These are phyloP conservation scores for Baorangia bicolor DNA, from an alignment of 768 basidiomycete species.

Conservation along the genomic window DNA sequence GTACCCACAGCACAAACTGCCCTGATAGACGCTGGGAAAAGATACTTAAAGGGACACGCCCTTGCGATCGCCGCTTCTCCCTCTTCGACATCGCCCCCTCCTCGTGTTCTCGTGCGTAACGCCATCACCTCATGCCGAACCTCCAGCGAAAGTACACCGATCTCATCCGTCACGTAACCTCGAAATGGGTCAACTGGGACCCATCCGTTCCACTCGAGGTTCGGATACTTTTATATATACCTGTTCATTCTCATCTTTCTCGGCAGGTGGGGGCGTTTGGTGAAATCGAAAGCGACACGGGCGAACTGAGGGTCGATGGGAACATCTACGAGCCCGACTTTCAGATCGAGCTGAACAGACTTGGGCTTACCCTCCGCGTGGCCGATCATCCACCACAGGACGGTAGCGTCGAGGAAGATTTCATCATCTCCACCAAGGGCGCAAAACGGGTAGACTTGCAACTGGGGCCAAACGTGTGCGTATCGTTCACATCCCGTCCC, in stretches of 20 bases:
- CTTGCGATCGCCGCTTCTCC: neutral
- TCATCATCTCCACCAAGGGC: conserved; percentile 27
- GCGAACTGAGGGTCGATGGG: conserved; percentile 30
- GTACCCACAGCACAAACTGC: neutral
- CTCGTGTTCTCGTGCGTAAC: neutral
- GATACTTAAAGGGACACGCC: neutral
- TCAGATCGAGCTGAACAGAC: conserved; percentile 15
- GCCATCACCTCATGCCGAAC: neutral
- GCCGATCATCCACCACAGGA: conserved; percentile 15
- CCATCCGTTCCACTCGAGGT: conserved; percentile 35
- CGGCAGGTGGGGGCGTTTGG: conserved; percentile 41
- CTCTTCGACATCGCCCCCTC: neutral
- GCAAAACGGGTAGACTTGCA: conserved; percentile 10
- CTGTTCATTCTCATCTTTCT: no score
- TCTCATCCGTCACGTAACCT: conserved; percentile 30
- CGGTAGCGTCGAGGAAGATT: conserved; percentile 18
- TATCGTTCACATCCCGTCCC: neutral
- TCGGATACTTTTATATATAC: no score
- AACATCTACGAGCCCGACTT: conserved; percentile 32
- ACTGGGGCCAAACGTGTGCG: conserved; percentile 23
- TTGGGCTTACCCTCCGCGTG: neutral
- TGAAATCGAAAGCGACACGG: conserved; percentile 27
- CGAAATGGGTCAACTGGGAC: conserved; percentile 42
- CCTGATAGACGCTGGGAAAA: conserved; percentile 6
- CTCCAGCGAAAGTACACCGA: conserved; percentile 36